Conservation (phyloP, 176 grass and related monocot genomes). For the Neostapfia colusana region DNA sequence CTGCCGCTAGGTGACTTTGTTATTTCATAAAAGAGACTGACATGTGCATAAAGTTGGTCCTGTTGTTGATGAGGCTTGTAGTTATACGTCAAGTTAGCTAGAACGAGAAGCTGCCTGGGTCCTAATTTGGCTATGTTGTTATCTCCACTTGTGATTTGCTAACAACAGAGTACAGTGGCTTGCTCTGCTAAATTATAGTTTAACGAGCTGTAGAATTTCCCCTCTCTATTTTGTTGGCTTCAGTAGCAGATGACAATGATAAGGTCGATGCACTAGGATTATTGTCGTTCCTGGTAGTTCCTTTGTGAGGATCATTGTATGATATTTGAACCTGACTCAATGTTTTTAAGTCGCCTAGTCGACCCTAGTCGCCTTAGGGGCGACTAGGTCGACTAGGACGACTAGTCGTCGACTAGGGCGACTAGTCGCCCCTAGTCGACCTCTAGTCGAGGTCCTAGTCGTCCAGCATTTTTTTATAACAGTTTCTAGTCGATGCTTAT, state of each 20-base stretch:
- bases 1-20: neutral
- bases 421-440: too few species aligned
- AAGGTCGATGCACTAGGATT: neutral
- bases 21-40: neutral
- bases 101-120: neutral
- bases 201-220: neutral
- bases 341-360: too few species aligned
- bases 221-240: neutral
- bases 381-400: too few species aligned
- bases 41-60: neutral
- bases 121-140: neutral
- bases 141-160: neutral
- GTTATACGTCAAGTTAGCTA: constrained; percentile 15
- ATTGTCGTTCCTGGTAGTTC: neutral
- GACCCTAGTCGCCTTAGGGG: too few species aligned
- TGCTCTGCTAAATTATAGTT: neutral
- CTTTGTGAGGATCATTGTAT: neutral
- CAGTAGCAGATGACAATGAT: neutral
- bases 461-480: too few species aligned
- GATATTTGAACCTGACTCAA: neutral
- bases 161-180: neutral
- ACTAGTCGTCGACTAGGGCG: too few species aligned
- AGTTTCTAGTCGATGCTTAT: too few species aligned
- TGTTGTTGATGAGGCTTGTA: neutral
- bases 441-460: too few species aligned